Base-by-base conservation (phyloP, 192 early-diverging fungal genomes). In the Chytriomyces sp. region DNA sequence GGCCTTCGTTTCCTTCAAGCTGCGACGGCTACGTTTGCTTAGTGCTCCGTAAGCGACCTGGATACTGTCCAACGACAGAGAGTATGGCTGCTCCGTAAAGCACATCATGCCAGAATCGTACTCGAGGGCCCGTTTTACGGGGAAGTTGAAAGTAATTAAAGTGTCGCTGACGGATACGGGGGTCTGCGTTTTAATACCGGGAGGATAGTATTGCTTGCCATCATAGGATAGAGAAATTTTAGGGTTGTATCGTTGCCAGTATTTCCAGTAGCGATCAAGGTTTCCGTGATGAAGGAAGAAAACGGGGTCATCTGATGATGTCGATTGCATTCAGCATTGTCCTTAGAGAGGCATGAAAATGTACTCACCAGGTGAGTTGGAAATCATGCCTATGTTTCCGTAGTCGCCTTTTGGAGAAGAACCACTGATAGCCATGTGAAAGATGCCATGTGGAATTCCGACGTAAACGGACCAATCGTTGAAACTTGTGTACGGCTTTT, bases 241-340 rank as follows among this genome's bases (percentile, higher is more conserved):
- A 25, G 79, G 79, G 70, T 79, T 39, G 7, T n/a, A 54, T 1
- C 32, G 14, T 52, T 81, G 78, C 75, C 75, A 84, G 4, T 59
- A 22, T 33, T 38, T 59, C 81, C 81, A 84, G 31, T 78, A 38
- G 39, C 78, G 75, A 72, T 84, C 80, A 52, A 84, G 79, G 69
- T 84, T 82, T 59, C n/a, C 12, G 73, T 84, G 82, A 62, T 84
- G 82, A 25, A 84, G 12, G 40, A 52, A 84, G 65, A 84, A 84
- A 53, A 82, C 38, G 10, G 75, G 78, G 61, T 83, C 81, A 65
- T 78, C 75, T 34, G 69, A 1, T 36, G 70, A 76, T 10, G n/a
- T 39, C 12, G 4, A 49, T 22, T 49, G 44, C 22, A 1, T 19
- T 12, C 44, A 19, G 22, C 44, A 19, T 19, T 49, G 44, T 12